Conservation (phyloP, 805 yeast species). For the Candida xiaguanensis region DNA sequence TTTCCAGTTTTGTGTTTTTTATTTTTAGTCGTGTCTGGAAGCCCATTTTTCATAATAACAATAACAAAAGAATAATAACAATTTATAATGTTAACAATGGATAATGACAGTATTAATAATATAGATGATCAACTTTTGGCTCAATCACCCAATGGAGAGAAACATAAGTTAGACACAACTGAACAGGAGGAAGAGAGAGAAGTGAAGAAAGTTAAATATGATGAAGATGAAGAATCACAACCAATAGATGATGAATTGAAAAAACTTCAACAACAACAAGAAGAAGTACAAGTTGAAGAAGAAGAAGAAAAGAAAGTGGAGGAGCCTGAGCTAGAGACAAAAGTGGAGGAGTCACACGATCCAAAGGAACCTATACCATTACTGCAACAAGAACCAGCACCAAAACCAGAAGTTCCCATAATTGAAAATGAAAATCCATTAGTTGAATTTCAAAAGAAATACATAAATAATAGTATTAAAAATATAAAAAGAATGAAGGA, state of each 20-base stretch:
- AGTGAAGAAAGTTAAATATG: background rate
- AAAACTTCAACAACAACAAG: background rate
- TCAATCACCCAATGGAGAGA: background rate
- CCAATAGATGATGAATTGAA: conserved; percentile 5
- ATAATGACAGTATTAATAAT: background rate
- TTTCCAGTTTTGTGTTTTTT: background rate
- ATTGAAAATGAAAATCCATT: conserved; percentile 59
- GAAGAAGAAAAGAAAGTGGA: background rate
- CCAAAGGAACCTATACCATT: background rate
- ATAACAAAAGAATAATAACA: background rate
- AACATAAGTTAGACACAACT: background rate
- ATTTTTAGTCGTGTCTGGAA: conserved; percentile 2
- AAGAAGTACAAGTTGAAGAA: background rate
- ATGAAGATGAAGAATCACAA: conserved; percentile 12
- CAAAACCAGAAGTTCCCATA: conserved; percentile 45
- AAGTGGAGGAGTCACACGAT: conserved; percentile 6
- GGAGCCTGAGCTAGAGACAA: conserved; percentile 4
- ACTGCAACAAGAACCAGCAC: conserved; percentile 52
- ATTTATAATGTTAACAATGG: conserved; percentile 1
- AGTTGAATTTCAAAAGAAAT: conserved; percentile 81
- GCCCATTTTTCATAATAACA: background rate
- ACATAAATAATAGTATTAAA: conserved; percentile 72
- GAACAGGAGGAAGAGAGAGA: background rate
- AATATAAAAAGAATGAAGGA: conserved; percentile 89
- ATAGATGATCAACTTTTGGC: conserved; percentile 2